These are phyloP conservation scores for Acanthamoeba lugdunensis DNA, from an alignment of 208 protist genomes.

Conservation along the genomic window DNA sequence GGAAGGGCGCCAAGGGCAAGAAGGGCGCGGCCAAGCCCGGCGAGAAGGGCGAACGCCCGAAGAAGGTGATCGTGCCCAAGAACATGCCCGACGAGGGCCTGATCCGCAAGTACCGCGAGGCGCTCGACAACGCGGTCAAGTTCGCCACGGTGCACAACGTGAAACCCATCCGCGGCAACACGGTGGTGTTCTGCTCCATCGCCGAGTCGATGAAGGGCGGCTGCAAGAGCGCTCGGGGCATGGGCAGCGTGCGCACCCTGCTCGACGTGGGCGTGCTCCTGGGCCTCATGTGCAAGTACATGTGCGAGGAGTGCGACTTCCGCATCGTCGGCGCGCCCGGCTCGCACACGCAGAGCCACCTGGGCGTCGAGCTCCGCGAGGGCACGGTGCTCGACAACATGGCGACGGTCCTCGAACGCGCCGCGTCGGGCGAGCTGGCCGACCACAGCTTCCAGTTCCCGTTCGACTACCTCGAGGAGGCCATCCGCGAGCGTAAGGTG, in stretches of 20 bases:
- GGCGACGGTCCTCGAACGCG: conserved; percentile 20
- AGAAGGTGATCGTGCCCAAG: conserved; percentile 70
- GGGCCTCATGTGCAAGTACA: conserved; percentile 90
- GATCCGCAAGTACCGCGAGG: conserved; percentile 83
- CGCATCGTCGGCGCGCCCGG: conserved; percentile 71
- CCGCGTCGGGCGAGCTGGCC: not conserved
- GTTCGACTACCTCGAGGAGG: conserved; percentile 71
- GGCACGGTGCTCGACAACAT: conserved; percentile 81
- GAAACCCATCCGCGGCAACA: conserved; percentile 90
- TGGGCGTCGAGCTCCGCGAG: conserved; percentile 7
- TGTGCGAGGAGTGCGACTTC: conserved; percentile 89
- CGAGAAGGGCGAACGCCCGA: conserved; percentile 8
- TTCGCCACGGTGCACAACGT: conserved; percentile 92
- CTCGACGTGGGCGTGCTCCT: conserved; percentile 89
- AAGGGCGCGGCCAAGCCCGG: not conserved
- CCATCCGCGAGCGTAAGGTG: not conserved
- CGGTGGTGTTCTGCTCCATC: conserved; percentile 90
- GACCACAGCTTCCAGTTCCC: conserved; percentile 64
- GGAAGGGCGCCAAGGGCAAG: conserved; percentile 24
- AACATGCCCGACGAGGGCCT: conserved; percentile 76
- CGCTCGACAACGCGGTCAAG: conserved; percentile 89
- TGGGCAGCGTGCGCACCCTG: conserved; percentile 78
- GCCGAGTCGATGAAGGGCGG: conserved; percentile 75
- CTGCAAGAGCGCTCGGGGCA: conserved; percentile 34
- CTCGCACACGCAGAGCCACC: not conserved